A percentile compares a stretch with the other conserved stretches of the same genome.
Evolutionary conservation across 108 stramenopile species (phyloP).

Genomic region (Skeletonema costatum): DNA sequence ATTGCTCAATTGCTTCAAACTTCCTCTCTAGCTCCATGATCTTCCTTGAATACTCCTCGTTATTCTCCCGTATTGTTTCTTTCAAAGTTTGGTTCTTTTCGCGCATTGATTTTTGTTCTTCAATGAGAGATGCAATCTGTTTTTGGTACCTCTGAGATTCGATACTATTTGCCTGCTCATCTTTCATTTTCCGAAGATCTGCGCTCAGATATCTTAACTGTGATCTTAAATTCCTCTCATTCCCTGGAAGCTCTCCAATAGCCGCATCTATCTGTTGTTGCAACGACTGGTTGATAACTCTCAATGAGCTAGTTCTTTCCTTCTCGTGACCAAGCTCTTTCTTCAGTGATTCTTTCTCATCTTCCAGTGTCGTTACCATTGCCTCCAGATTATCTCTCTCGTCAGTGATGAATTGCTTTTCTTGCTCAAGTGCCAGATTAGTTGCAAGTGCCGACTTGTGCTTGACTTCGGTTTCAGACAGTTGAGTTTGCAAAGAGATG

Average conservation of each 20-base stretch:
- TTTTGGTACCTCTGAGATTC: conserved; percentile 22
- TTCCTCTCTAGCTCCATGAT: conserved; percentile 44
- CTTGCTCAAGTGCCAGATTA: conserved; percentile 21
- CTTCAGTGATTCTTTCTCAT: conserved; percentile 19
- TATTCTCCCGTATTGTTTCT: conserved; percentile 44
- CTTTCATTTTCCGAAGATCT: conserved; percentile 14
- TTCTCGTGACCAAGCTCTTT: conserved; percentile 29
- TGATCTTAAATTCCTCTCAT: conserved; percentile 20
- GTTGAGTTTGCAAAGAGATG: conserved; percentile 13
- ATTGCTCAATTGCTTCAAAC: conserved; percentile 32
- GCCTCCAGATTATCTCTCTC: conserved; percentile 30
- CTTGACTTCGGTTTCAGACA: conserved; percentile 23
- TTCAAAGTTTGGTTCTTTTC: conserved; percentile 44
- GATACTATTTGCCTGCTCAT: conserved; percentile 7
- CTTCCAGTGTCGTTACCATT: conserved; percentile 12
- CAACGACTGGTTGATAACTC: conserved; percentile 44
- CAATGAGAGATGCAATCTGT: conserved; percentile 21
- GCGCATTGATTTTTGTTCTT: conserved; percentile 17
- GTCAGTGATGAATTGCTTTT: conserved; percentile 30
- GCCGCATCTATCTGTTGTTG: conserved; percentile 37
- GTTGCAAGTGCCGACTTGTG: conserved; percentile 28
- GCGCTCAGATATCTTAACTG: conserved; percentile 15
- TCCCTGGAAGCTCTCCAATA: conserved; percentile 6
- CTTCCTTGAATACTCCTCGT: conserved; percentile 39
- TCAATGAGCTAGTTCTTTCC: conserved; percentile 37